phyloP scores from a whole-genome alignment of 495 filamentous ascomycete species.

The Viridothelium virens region DNA sequence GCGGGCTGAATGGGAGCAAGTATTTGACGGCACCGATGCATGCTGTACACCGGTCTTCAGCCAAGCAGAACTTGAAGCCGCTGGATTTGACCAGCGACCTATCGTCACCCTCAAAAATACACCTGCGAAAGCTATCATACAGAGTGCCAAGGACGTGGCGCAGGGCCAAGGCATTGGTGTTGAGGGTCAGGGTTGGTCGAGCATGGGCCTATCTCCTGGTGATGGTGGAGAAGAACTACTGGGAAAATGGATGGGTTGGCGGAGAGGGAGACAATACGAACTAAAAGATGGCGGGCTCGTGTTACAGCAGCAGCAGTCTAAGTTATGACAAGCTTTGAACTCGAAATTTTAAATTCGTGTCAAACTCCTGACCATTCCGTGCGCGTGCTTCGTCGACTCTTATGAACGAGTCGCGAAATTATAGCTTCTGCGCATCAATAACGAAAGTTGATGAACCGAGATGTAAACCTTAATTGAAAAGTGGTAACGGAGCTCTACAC shows the following conservation, averaged over 20 bases:
- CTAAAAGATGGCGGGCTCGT: constrained; percentile 51
- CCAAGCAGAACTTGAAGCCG: constrained; percentile 60
- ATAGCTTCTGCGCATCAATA: too few species aligned
- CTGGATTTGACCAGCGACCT: constrained; percentile 65
- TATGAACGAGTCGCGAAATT: too few species aligned
- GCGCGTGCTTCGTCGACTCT: too few species aligned
- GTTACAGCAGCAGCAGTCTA: neutral
- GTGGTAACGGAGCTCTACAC: too few species aligned
- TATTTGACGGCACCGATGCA: constrained; percentile 86
- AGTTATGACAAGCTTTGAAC: neutral
- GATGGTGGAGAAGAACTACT: constrained; percentile 64
- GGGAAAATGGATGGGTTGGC: constrained; percentile 71
- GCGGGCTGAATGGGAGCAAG: constrained; percentile 68
- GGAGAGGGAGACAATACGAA: constrained; percentile 58
- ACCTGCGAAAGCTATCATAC: constrained; percentile 50
- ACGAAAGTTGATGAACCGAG: too few species aligned
- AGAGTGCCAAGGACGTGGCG: constrained; percentile 35
- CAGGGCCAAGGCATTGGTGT: constrained; percentile 44
- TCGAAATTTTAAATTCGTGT: too few species aligned
- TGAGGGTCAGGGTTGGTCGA: constrained; percentile 46
- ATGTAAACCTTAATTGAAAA: too few species aligned
- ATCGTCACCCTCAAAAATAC: constrained; percentile 60
- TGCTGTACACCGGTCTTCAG: constrained; percentile 83
- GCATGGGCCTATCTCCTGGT: constrained; percentile 53
- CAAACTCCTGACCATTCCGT: too few species aligned